Evolutionary conservation across 2,329 filamentous ascomycete genomes (phyloP).

Genomic region (Ilyonectria sp.): DNA sequence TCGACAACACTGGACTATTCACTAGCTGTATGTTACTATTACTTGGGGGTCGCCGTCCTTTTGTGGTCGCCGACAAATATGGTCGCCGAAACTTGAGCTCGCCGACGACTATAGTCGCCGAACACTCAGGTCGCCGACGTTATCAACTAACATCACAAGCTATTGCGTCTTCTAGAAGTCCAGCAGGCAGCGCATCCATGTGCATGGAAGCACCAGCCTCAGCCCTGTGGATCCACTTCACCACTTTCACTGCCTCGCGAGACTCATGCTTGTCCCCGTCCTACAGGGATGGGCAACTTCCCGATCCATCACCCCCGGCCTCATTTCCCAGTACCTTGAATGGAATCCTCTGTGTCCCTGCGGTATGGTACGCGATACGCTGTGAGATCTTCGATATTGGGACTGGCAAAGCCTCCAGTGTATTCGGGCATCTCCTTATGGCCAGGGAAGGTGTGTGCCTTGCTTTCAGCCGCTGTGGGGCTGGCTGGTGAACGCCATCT

Average conservation of each 20-base stretch:
- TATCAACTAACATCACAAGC: neutral
- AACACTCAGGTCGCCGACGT: neutral
- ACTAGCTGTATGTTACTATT: neutral
- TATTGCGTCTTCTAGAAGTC: neutral
- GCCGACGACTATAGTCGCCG: neutral
- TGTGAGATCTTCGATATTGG: neutral
- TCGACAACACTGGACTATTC: neutral
- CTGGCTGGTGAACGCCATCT: neutral
- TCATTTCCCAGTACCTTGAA: neutral
- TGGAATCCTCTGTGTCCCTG: neutral
- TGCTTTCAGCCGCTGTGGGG: neutral
- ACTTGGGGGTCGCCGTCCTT: neutral
- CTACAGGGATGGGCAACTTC: neutral
- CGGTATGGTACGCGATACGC: neutral
- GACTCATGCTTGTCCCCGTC: neutral
- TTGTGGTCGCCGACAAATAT: neutral
- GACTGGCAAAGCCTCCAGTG: neutral
- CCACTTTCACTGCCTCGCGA: neutral
- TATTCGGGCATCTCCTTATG: neutral
- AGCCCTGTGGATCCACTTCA: constrained; percentile 26
- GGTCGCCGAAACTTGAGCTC: neutral
- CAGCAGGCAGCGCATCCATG: neutral
- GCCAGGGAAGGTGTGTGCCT: neutral
- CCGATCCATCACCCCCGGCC: neutral
- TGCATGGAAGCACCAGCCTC: constrained; percentile 6